These are phyloP conservation scores for Phytophthora podocarpi DNA, from an alignment of 352 stramenopile species.

Conservation along the genomic window DNA sequence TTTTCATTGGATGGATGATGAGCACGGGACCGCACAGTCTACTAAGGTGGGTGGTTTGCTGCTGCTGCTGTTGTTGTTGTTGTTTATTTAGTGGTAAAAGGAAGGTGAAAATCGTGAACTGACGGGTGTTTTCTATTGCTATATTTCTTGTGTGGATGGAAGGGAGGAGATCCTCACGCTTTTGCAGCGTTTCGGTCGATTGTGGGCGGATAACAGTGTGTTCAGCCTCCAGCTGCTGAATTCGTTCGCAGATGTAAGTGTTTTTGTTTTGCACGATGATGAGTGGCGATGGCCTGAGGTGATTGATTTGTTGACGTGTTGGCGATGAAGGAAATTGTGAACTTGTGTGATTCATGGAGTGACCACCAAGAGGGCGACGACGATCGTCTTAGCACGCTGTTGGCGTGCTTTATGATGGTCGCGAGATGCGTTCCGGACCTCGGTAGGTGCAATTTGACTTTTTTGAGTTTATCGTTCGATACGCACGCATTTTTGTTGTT, in stretches of 20 bases:
- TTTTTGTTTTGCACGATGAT: background rate
- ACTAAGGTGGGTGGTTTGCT: conserved; percentile 48
- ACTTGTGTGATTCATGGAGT: conserved; percentile 32
- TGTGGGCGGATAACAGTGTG: conserved; percentile 76
- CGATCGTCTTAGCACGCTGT: conserved; percentile 46
- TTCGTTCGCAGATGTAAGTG: conserved; percentile 62
- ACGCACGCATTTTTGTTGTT: background rate
- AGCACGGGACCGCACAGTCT: conserved; percentile 35
- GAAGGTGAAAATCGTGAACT: too few species aligned
- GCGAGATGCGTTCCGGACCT: conserved; percentile 50
- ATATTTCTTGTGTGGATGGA: background rate
- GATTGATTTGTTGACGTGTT: background rate
- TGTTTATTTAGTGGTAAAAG: too few species aligned
- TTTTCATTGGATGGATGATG: conserved; percentile 74
- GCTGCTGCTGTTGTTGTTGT: too few species aligned
- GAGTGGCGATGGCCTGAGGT: background rate
- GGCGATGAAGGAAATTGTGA: conserved; percentile 50
- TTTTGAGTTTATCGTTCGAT: background rate
- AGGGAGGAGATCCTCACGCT: conserved; percentile 60
- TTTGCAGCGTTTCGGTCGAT: conserved; percentile 48
- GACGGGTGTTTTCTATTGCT: too few species aligned
- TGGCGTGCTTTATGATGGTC: conserved; percentile 66
- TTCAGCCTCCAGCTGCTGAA: conserved; percentile 69
- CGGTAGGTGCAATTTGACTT: conserved; percentile 30
- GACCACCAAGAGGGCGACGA: conserved; percentile 29